Base-by-base conservation (phyloP, 2,329 filamentous ascomycete species). In the Cytospora piceae region DNA sequence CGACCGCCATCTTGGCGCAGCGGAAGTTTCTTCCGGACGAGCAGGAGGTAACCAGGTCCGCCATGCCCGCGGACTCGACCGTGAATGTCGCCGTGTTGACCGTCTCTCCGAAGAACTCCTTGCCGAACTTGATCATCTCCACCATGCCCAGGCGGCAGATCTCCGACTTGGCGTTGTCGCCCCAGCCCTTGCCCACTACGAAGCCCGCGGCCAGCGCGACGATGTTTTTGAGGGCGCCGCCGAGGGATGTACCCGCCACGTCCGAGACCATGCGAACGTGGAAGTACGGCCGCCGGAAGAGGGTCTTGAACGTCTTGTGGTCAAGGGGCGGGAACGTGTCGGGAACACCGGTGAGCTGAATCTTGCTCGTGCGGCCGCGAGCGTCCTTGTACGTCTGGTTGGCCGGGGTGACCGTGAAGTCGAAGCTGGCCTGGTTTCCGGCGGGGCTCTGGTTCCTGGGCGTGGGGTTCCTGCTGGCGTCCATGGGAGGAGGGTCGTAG, bases 141-240 rank as follows among this genome's bases (percentile, higher is more conserved):
- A 97, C 85, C 55, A 99, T 87, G 9, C 95, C 95, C 24, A 98
- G 90, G 52, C 95, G 91, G 93, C 99, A 98, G 67, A 99, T 90
- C 55, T 95, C 95, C n/a, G 95, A 93, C 82, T 99, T 98, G 70
- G 94, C 94, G 72, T 98, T 99, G 82, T 98, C 94, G 74, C 95
- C 95, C 94, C 95, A 99, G 70, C 94, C 94, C 68, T 94, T 87
- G 42, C 95, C 95, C 70, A 97, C 93, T 54, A 98, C 93, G 77
- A 96, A 99, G 65, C 95, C 95, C 37, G 95, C 94, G 6, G 93
- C 94, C 22, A 99, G 82, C 6, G 95, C 95, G 63, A 99, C 92
- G 70, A 99, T 90, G 82, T 99, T 99, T 84, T 99, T 99, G 71
- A 99, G 82, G 0, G 95, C 95, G 67, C 95, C 95, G 53, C 94